These are phyloP conservation scores for Rosa chinensis DNA, from an alignment of 306 rosid species.

Conservation along the genomic window DNA sequence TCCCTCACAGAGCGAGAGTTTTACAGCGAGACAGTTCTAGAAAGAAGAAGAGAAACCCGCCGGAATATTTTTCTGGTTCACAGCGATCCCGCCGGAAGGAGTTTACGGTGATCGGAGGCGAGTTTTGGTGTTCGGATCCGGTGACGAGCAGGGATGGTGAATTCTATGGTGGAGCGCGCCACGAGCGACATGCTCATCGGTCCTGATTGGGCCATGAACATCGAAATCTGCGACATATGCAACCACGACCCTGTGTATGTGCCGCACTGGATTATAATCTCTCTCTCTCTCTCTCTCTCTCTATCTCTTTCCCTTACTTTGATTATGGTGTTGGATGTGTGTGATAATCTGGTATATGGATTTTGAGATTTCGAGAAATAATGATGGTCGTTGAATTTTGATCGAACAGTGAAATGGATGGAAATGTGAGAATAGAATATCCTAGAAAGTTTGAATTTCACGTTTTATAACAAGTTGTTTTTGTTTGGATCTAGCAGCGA, in stretches of 20 bases:
- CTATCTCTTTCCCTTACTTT: not conserved
- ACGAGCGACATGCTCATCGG: slow-evolving; percentile 93
- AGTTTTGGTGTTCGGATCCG: slow-evolving; percentile 30
- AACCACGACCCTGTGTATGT: slow-evolving; percentile 86
- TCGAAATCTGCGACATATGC: slow-evolving; percentile 96
- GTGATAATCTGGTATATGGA: not conserved
- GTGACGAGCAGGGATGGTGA: slow-evolving; percentile 64
- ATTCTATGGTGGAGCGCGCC: slow-evolving; percentile 92
- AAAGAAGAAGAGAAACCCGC: slow-evolving; percentile 25
- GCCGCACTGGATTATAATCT: slow-evolving; percentile 27
- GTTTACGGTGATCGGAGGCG: slow-evolving; percentile 29
- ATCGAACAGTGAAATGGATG: slow-evolving; percentile 20
- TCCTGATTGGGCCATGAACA: slow-evolving; percentile 99
- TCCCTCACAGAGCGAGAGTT: slow-evolving; percentile 4
- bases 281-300: slow-evolving; percentile 10
- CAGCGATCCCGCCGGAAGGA: slow-evolving; percentile 25
- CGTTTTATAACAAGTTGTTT: not conserved
- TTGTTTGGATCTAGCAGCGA: slow-evolving; percentile 4
- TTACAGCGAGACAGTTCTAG: slow-evolving; percentile 12
- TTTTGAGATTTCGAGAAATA: not conserved
- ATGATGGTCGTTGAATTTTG: slow-evolving; percentile 17
- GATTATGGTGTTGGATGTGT: not conserved
- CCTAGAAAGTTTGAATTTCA: not conserved
- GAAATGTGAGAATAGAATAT: not conserved
- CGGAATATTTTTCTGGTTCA: slow-evolving; percentile 28